Base-by-base conservation (phyloP, 768 basidiomycete genomes). In the Calocybe indica region DNA sequence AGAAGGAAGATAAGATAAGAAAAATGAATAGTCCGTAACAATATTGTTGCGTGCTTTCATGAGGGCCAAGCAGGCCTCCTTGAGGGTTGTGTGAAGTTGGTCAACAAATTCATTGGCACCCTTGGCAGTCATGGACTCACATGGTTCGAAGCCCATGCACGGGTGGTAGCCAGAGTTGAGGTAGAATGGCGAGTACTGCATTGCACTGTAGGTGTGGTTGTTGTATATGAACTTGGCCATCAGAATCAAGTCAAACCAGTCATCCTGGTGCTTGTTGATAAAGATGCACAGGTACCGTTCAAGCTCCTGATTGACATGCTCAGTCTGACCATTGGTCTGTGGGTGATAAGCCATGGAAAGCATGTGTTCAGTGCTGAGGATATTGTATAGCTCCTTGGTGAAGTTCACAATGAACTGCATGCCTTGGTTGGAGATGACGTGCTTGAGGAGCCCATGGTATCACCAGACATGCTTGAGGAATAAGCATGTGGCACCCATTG, bases 271-370 rank as follows among this genome's bases (percentile, higher is more conserved):
- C 11, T 39, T 46, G 0, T 46, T 53, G 2, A 63, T 60, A 35
- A 61, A 68, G 0, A 62, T 59, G 3, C 57, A 47, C 2, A 68
- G 37, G 55, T 62, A 62, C 28, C 56, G 29, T 36, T 48, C 33
- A 2, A 48, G 22, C 10, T 30, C 30, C 3, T 30, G 11, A 33
- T 48, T 48, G 1, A 50, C 38, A 5, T 40, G n/a, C 32, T 50
- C 49, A 0, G 39, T 64, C 32, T 69, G 66, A 1, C 69, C 65
- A 48, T 74, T 63, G 0, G 67, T 62, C 49, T 72, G 67, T 0
- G 67, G 70, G 46, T 73, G 49, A n/a, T 46, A 34, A 11, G 46
- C 15, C 5, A 38, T 39, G 5, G 46, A 47, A 7, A 42, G 39
- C 1, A 32, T n/a, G 37, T 51, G 0, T 44, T 39, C 11, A 45